These are phyloP conservation scores for Poronia punctata DNA, from an alignment of 495 filamentous ascomycete species.

Conservation along the genomic window DNA sequence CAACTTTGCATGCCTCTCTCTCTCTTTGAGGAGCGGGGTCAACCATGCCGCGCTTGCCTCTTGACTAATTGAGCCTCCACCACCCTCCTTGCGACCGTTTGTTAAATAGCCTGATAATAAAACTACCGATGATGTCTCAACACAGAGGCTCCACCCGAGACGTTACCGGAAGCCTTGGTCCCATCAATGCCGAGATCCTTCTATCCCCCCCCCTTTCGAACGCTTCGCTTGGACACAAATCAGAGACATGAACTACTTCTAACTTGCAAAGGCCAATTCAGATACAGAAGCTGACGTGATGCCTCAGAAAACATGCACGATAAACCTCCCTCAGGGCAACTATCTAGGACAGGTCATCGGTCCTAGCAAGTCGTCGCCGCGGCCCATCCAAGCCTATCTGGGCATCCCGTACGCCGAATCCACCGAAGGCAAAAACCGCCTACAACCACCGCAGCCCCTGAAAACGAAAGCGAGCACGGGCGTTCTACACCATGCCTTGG, in stretches of 20 bases:
- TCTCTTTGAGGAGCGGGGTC: neutral
- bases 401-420: slow-evolving; percentile 55
- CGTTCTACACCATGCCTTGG: slow-evolving; percentile 26
- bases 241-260: neutral
- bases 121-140: slow-evolving; percentile 3
- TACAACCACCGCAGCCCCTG: slow-evolving; percentile 42
- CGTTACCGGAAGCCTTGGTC: neutral
- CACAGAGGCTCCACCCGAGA: neutral
- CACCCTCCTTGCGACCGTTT: neutral
- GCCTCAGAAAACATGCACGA: slow-evolving; percentile 17
- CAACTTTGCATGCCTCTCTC: neutral
- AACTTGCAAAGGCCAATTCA: neutral
- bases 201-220: neutral
- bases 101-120: slow-evolving; percentile 2
- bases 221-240: neutral
- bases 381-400: slow-evolving; percentile 48
- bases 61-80: neutral
- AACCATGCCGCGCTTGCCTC: neutral
- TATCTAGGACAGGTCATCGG: slow-evolving; percentile 44
- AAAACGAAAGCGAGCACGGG: slow-evolving; percentile 22
- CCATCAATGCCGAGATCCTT: neutral
- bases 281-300: slow-evolving; percentile 13
- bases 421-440: slow-evolving; percentile 49
- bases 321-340: slow-evolving; percentile 44
- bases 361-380: slow-evolving; percentile 31